Evolutionary conservation across 805 yeast species (phyloP).

Genomic region (Kuraishia molischiana): DNA sequence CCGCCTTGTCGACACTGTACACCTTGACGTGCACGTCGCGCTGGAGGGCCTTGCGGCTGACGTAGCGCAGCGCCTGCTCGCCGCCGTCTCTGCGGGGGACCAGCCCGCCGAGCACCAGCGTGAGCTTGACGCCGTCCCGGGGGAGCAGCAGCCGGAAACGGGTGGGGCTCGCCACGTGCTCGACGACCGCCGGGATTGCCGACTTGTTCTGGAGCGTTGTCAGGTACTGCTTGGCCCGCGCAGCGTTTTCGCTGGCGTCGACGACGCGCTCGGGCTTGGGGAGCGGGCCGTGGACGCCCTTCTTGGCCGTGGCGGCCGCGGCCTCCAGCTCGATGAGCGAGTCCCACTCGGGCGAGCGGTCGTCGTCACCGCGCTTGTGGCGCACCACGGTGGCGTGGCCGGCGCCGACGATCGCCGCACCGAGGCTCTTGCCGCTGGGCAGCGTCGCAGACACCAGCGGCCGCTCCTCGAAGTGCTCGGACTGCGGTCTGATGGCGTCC

Average conservation of each 20-base stretch:
- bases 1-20: constrained; percentile 62
- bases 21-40: constrained; percentile 66
- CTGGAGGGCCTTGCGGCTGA: constrained; percentile 50
- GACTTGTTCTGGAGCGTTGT: constrained; percentile 60
- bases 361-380: constrained; percentile 66
- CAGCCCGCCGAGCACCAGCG: constrained; percentile 71
- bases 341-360: constrained; percentile 73
- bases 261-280: constrained; percentile 53
- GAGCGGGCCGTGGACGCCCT: constrained; percentile 55
- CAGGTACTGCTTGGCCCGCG: constrained; percentile 67
- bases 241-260: constrained; percentile 69
- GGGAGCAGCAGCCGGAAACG: constrained; percentile 61
- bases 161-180: constrained; percentile 58
- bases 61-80: constrained; percentile 40
- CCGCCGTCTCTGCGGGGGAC: constrained; percentile 28
- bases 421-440: constrained; percentile 46
- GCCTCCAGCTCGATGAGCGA: constrained; percentile 60
- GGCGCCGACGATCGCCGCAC: constrained; percentile 45
- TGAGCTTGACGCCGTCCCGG: constrained; percentile 58
- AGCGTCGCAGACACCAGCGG: constrained; percentile 51
- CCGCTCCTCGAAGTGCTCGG: constrained; percentile 54
- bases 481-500: constrained; percentile 55
- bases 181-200: constrained; percentile 60
- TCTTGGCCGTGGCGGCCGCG: constrained; percentile 41
- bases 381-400: constrained; percentile 75